Base-by-base conservation (phyloP, 106 monocot genomes). In the Hemerocallis citrina region DNA sequence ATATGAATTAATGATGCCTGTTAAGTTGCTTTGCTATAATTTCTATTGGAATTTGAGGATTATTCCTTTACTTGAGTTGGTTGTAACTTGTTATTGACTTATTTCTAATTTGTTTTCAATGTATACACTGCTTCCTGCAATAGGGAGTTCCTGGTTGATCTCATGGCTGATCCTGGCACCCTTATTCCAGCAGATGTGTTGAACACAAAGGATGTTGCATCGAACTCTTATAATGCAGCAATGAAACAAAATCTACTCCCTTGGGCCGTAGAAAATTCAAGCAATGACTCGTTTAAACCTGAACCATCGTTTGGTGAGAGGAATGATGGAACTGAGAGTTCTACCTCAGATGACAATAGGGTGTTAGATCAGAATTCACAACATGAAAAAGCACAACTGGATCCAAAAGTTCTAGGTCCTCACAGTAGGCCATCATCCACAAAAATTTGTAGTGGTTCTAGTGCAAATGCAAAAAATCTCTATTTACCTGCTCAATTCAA, bases 131-230 rank as follows among this genome's bases (percentile, higher is more conserved):
- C 6, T 52, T 49, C 64, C 32, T 55, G 6, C 34, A 40, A 55
- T 44, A 98, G 96, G 77, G 96, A 98, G 62, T 98, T 77, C 62
- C 75, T 98, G 87, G 96, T 98, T 73, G 96, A 98, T 75, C 87
- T 98, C 31, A 98, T 98, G 96, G 83, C 84, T 82, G 81, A 84
- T 19, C 91, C 96, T 6, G 96, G 96, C 42, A 92, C 81, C 20
- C 84, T 98, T 40, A 88, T 98, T 68, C 96, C 96, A 34, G 81
- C 84, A 40, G 91, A 98, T 72, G 79, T 77, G 14, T 64, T 79
- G 7, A 98, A 75, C 62, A 39, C 61, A 62, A 92, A 77, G 72
- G 87, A 87, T 70, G 40, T 69, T 64, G 31, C 75, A 24, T 44
- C 44, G 15, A 74, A 70, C 52, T 77, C 69, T 36, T 61, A 59